phyloP scores from a whole-genome alignment of 805 yeast species.

The Kodamaea sagamina region DNA sequence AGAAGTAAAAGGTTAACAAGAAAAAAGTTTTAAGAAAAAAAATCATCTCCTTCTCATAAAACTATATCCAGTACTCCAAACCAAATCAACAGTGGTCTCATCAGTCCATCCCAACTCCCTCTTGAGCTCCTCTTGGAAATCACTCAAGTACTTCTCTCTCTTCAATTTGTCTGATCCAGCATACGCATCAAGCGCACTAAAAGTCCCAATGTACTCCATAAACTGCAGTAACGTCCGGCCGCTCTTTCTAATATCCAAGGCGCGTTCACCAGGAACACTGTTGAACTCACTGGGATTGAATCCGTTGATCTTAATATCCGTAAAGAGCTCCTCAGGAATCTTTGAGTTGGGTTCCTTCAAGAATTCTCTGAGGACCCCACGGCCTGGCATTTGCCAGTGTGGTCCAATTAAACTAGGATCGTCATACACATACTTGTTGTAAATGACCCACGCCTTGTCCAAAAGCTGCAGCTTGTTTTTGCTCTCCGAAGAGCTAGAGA shows the following conservation, averaged over 20 bases:
- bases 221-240: conserved; percentile 6
- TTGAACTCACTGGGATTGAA: conserved; percentile 2
- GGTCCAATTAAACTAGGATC: conserved; percentile 54
- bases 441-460: conserved; percentile 27
- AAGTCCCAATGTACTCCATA: conserved; percentile 6
- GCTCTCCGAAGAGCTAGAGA: conserved; percentile 20
- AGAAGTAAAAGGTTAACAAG: neutral
- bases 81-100: conserved; percentile 42
- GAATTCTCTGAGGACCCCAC: conserved; percentile 50
- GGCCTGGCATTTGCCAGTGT: conserved; percentile 87
- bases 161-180: conserved; percentile 6
- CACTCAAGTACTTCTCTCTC: conserved; percentile 36
- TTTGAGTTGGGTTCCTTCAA: conserved; percentile 43
- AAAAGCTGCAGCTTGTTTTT: conserved; percentile 19
- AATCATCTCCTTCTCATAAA: conserved; percentile 39
- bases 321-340: conserved; percentile 45
- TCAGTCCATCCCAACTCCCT: conserved; percentile 46
- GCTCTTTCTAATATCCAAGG: conserved; percentile 7
- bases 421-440: conserved; percentile 44
- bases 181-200: conserved; percentile 10
- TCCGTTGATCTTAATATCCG: conserved; percentile 25
- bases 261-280: conserved; percentile 5
- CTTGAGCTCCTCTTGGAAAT: conserved; percentile 34
- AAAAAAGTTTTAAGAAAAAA: no score
- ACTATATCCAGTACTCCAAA: conserved; percentile 54